phyloP scores from a whole-genome alignment of 441 rosid genomes.

The Gossypium lobatum region DNA sequence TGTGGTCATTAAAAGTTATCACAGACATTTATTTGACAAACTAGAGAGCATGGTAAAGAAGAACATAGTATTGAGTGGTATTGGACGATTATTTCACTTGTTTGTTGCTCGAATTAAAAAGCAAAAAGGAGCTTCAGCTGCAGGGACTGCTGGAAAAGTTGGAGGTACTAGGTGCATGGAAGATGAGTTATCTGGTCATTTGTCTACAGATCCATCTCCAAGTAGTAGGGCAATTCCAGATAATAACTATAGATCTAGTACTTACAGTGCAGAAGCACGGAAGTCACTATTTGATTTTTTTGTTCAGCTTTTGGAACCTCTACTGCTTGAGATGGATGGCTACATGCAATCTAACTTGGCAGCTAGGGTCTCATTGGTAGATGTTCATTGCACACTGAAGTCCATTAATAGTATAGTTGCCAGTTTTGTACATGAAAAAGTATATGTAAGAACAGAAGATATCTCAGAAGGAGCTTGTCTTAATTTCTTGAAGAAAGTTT shows the following conservation, averaged over 20 bases:
- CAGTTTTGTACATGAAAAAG: conserved; percentile 42
- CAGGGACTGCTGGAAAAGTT: conserved; percentile 23
- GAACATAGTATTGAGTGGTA: conserved; percentile 39
- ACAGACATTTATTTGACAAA: conserved; percentile 73
- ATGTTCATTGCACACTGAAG: conserved; percentile 44
- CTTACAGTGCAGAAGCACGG: conserved; percentile 52
- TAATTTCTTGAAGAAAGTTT: conserved; percentile 63
- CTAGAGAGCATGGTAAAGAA: conserved; percentile 47
- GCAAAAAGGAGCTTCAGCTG: conserved; percentile 43
- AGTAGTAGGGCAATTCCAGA: conserved; percentile 30
- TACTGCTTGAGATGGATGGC: conserved; percentile 50
- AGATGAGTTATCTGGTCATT: conserved; percentile 24
- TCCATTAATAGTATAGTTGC: conserved; percentile 53
- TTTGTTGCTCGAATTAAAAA: conserved; percentile 57
- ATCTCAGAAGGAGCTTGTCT: conserved; percentile 73
- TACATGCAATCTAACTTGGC: conserved; percentile 36
- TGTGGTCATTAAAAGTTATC: conserved; percentile 61
- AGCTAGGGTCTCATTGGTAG: conserved; percentile 32
- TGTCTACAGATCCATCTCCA: conserved; percentile 17
- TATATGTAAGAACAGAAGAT: conserved; percentile 76
- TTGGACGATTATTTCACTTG: conserved; percentile 61
- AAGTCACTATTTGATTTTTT: conserved; percentile 72
- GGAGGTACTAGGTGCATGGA: conserved; percentile 30
- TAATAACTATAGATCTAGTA: conserved; percentile 30
- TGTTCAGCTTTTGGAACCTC: conserved; percentile 80